Conservation (phyloP, 2,329 filamentous ascomycete genomes). For the Aspergillaceae sp. region DNA sequence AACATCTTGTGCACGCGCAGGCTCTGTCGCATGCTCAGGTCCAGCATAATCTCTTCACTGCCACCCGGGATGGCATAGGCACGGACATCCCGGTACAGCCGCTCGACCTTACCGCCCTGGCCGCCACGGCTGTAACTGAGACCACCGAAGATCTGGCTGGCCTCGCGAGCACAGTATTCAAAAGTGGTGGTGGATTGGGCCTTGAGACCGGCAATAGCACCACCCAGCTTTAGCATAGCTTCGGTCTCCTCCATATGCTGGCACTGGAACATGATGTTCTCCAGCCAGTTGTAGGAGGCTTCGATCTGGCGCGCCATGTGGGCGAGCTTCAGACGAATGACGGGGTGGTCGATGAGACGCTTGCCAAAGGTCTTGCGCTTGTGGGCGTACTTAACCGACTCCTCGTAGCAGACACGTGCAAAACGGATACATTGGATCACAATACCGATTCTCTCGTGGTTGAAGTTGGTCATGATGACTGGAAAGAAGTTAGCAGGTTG, state of each 20-base stretch:
- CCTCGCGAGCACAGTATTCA: slow-evolving; percentile 95
- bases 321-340: slow-evolving; percentile 94
- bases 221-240: slow-evolving; percentile 91
- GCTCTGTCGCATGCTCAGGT: slow-evolving; percentile 86
- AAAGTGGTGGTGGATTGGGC: slow-evolving; percentile 91
- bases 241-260: slow-evolving; percentile 87
- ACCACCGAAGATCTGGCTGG: slow-evolving; percentile 94
- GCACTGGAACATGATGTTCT: slow-evolving; percentile 90
- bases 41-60: slow-evolving; percentile 97
- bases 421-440: slow-evolving; percentile 96
- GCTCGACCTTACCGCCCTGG: slow-evolving; percentile 90
- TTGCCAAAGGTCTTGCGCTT: slow-evolving; percentile 96
- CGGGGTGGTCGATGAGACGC: slow-evolving; percentile 90
- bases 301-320: slow-evolving; percentile 99
- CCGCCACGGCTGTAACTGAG: slow-evolving; percentile 86
- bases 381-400: slow-evolving; percentile 91
- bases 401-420: slow-evolving; percentile 92
- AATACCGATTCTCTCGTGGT: slow-evolving; percentile 97
- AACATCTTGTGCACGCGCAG: slow-evolving; percentile 79
- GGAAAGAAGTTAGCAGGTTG: slow-evolving; percentile 2
- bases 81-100: slow-evolving; percentile 87
- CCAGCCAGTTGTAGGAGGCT: slow-evolving; percentile 92
- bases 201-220: slow-evolving; percentile 87
- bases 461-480: slow-evolving; percentile 99
- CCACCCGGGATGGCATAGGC: slow-evolving; percentile 96